These are phyloP conservation scores for Penicillium lagena DNA, from an alignment of 495 filamentous ascomycete species.

Conservation along the genomic window DNA sequence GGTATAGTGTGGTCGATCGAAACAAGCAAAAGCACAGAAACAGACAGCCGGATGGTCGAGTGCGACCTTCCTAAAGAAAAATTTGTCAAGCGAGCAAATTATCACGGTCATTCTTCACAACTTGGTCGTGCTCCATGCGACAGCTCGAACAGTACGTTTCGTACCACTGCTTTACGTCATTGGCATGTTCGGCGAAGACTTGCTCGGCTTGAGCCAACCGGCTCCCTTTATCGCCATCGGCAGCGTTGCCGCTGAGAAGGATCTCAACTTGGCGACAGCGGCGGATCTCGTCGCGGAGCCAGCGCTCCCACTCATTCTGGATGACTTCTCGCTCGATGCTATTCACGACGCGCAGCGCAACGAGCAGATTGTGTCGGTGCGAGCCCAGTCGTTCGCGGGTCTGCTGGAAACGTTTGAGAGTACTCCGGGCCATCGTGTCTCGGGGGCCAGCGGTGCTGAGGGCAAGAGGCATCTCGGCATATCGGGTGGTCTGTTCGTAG, in stretches of 20 bases:
- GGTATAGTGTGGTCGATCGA: conserved; percentile 25
- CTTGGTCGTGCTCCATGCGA: conserved; percentile 47
- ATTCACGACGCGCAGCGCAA: conserved; percentile 86
- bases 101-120: conserved; percentile 10
- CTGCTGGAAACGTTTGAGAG: conserved; percentile 60
- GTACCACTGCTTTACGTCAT: conserved; percentile 56
- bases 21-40: conserved; percentile 7
- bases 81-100: conserved; percentile 10
- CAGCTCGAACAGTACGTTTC: conserved; percentile 72
- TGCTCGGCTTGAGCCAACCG: conserved; percentile 15
- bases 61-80: conserved; percentile 2
- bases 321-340: conserved; percentile 80
- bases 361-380: conserved; percentile 87
- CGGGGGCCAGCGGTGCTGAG: conserved; percentile 27
- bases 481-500: conserved; percentile 31
- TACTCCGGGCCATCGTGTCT: conserved; percentile 46
- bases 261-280: conserved; percentile 59
- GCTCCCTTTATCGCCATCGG: conserved; percentile 19
- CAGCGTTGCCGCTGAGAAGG: conserved; percentile 34
- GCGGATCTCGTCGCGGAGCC: conserved; percentile 65
- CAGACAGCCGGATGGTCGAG: conserved; percentile 4
- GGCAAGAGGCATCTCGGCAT: conserved; percentile 20
- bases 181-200: conserved; percentile 34
- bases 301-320: conserved; percentile 82
- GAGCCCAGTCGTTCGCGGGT: conserved; percentile 74